A percentile compares a stretch with the other conserved stretches of the same genome.
phyloP scores from a whole-genome alignment of 495 filamentous ascomycete species.

The Arthonia radiata region DNA sequence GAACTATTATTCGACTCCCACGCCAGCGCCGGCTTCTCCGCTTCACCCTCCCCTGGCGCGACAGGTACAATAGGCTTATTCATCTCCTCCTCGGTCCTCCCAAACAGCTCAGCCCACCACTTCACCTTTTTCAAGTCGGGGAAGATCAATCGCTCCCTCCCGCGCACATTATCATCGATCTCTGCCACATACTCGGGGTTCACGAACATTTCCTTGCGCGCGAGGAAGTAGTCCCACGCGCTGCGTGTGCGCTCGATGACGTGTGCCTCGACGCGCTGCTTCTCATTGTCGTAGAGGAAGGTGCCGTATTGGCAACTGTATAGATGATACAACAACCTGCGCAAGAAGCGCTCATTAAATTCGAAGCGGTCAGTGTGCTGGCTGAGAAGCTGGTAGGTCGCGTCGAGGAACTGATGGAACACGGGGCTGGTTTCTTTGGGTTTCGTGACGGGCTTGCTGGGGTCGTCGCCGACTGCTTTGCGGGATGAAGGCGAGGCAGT shows the following conservation, averaged over 20 bases:
- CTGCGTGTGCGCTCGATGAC: conserved; percentile 54
- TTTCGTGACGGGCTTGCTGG: conserved; percentile 23
- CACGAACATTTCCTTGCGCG: conserved; percentile 48
- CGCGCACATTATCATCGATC: conserved; percentile 53
- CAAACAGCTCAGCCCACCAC: conserved; percentile 87
- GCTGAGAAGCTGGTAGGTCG: conserved; percentile 68
- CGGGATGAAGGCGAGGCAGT: conserved; percentile 11
- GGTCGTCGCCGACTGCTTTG: conserved; percentile 10
- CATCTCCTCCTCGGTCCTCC: conserved; percentile 74
- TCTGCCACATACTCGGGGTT: conserved; percentile 55
- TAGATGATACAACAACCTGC: conserved; percentile 75
- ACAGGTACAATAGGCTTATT: conserved; percentile 33
- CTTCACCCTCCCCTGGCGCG: no score
- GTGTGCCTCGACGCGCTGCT: conserved; percentile 51
- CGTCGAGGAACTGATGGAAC: conserved; percentile 96
- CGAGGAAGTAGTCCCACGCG: conserved; percentile 90
- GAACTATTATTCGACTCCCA: no score
- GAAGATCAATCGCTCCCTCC: conserved; percentile 62
- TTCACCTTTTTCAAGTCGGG: conserved; percentile 40
- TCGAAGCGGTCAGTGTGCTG: conserved; percentile 85
- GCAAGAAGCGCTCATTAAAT: conserved; percentile 86
- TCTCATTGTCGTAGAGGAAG: conserved; percentile 88
- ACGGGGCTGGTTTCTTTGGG: conserved; percentile 81
- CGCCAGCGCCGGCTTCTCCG: no score
- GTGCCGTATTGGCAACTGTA: conserved; percentile 95